These are phyloP conservation scores for Papiliotrema flavescens DNA, from an alignment of 1,284 basidiomycete species.

Conservation along the genomic window DNA sequence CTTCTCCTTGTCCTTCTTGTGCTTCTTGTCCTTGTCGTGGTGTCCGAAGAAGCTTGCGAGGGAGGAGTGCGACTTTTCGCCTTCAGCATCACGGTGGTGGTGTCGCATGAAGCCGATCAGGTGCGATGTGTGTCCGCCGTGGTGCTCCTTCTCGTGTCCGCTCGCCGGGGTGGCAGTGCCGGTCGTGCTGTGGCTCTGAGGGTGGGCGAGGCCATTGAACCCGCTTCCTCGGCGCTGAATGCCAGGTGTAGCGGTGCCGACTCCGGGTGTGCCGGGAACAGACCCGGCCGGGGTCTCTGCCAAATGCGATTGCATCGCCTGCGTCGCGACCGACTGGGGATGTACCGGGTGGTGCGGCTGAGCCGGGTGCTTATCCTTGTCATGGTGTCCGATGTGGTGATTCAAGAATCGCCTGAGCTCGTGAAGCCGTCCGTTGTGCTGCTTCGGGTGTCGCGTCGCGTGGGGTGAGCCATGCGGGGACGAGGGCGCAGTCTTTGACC, in stretches of 20 bases:
- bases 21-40: conserved; percentile 40
- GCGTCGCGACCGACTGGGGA: conserved; percentile 14
- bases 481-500: conserved; percentile 36
- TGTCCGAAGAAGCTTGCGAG: conserved; percentile 49
- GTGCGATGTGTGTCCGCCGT: conserved; percentile 44
- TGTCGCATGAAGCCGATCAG: conserved; percentile 50
- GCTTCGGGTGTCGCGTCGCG: conserved; percentile 45
- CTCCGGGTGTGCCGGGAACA: conserved; percentile 22
- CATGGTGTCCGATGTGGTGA: conserved; percentile 69
- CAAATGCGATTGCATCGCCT: conserved; percentile 20
- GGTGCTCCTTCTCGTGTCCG: conserved; percentile 20
- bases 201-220: conserved; percentile 25
- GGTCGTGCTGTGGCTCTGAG: conserved; percentile 10
- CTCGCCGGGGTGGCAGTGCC: conserved; percentile 12
- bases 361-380: conserved; percentile 28
- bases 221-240: conserved; percentile 39
- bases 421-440: conserved; percentile 63
- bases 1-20: conserved; percentile 26
- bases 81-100: conserved; percentile 47
- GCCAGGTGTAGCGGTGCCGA: conserved; percentile 40
- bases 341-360: conserved; percentile 10
- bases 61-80: conserved; percentile 47
- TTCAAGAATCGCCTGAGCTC: conserved; percentile 90
- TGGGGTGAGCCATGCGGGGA: conserved; percentile 42
- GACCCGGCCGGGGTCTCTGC: conserved; percentile 27